Conservation (phyloP, 2,329 filamentous ascomycete species). For the Fusarium circinatum region DNA sequence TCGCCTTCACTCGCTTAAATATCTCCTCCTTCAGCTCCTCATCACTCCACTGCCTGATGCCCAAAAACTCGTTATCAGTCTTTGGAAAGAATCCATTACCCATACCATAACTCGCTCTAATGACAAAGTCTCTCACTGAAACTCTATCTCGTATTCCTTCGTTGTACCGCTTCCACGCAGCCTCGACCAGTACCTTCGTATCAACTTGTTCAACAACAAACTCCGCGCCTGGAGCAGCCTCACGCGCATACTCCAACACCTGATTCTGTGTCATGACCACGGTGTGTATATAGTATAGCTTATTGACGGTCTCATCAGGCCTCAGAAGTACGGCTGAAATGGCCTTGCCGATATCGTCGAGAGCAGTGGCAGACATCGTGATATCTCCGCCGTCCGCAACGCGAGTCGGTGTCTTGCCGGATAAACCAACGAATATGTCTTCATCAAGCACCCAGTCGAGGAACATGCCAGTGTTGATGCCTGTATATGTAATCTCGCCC, state of each 20-base stretch:
- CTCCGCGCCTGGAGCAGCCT: background rate
- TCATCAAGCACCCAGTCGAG: slow-evolving; percentile 6
- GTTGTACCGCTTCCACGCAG: slow-evolving; percentile 4
- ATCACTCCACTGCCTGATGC: background rate
- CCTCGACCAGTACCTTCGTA: background rate
- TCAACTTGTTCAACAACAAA: background rate
- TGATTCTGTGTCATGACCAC: slow-evolving; percentile 17
- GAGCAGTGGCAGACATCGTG: background rate
- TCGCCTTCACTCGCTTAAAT: background rate
- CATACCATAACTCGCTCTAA: slow-evolving; percentile 1
- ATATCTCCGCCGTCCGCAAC: background rate
- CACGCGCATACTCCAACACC: background rate
- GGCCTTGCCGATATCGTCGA: background rate
- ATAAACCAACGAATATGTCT: slow-evolving; percentile 2
- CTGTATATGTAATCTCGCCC: slow-evolving; percentile 1
- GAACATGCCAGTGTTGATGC: slow-evolving; percentile 12
- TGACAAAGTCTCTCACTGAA: background rate
- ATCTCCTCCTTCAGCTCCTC: background rate
- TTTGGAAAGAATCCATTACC: background rate
- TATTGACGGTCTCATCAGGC: background rate
- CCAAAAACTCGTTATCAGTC: background rate
- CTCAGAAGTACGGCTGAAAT: background rate
- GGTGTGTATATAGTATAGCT: background rate
- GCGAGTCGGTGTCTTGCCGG: background rate
- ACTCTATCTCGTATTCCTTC: background rate